Base-by-base conservation (phyloP, 2,329 filamentous ascomycete genomes). In the Colletotrichum eremochloae region DNA sequence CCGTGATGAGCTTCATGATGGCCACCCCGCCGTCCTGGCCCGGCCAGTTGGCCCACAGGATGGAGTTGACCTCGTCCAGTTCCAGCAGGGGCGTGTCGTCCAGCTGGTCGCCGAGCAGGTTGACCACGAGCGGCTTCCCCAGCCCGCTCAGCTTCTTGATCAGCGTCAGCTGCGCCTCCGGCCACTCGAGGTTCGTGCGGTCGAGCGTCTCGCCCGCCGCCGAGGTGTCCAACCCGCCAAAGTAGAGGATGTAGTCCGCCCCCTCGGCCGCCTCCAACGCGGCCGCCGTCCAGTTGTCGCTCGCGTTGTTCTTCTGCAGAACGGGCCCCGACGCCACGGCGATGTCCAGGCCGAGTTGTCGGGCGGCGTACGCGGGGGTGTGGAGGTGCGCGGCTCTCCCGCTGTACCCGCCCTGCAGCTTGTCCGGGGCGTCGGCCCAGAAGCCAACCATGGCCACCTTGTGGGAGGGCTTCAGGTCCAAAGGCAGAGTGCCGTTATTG, bases 41-140 rank as follows among this genome's bases (percentile, higher is more conserved):
- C 0, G 89, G 89, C 72, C 89, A 90, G 0, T 88, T 87, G 0
- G 82, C 86, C 89, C 89, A 91, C 0, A 91, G 74, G 1, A 91
- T 76, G 0, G 86, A 83, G 40, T 81, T 83, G 70, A 90, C 83
- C 66, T 85, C 85, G 1, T 76, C 50, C 3, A 53, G 29, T 2
- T 53, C 29, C 50, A 53, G 6, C 7, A 53, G 50, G 12, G 50
- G 50, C 50, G 50, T 53, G 50, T 33, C 24, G 14, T 53, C 50
- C 29, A 53, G 50, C 50, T 53, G 50, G 29, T 53, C 50, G 15
- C 50, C 50, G 5, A 53, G 50, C 29, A 53, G 50, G 15, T 1
- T 20, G 50, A 53, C 50, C 29, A 33, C 50, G 15, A 53, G 50
- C 12, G 50, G 50, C 7, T 33, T 53, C 29, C 50, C 50, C 11